phyloP scores from a whole-genome alignment of 371 early-diverging fungal genomes.

The Haplosporangium sp. region DNA sequence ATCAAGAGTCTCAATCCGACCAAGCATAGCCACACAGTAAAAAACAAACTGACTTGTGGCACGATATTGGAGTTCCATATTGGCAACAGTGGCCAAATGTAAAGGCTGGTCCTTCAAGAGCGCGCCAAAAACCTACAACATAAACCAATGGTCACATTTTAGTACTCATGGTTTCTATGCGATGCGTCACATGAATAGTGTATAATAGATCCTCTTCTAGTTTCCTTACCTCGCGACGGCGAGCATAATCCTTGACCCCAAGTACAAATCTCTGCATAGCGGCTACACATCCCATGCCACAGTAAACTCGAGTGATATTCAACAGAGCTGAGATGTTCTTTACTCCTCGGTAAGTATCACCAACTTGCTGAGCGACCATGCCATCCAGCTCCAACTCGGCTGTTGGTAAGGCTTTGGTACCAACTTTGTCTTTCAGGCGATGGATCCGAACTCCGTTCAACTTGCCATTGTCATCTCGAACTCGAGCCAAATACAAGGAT shows the following conservation, averaged over 20 bases:
- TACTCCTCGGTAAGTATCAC: slow-evolving; percentile 67
- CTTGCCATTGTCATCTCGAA: slow-evolving; percentile 65
- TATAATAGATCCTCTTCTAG: background rate
- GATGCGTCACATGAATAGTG: background rate
- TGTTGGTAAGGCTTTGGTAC: slow-evolving; percentile 78
- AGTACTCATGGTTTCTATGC: too few species aligned
- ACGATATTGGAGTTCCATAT: slow-evolving; percentile 65
- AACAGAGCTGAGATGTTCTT: slow-evolving; percentile 71
- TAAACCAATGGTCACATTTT: too few species aligned
- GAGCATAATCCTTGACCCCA: slow-evolving; percentile 71
- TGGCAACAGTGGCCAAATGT: slow-evolving; percentile 68
- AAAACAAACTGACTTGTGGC: slow-evolving; percentile 67
- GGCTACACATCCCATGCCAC: slow-evolving; percentile 63
- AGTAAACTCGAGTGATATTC: slow-evolving; percentile 76
- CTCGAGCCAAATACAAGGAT: slow-evolving; percentile 69
- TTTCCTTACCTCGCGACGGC: slow-evolving; percentile 59
- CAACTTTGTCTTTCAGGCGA: slow-evolving; percentile 75
- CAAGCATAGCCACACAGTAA: slow-evolving; percentile 67
- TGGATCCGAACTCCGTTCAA: slow-evolving; percentile 73
- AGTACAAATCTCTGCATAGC: slow-evolving; percentile 63
- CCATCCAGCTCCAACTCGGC: slow-evolving; percentile 73
- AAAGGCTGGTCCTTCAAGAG: slow-evolving; percentile 65
- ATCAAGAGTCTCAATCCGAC: slow-evolving; percentile 61
- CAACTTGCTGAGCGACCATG: slow-evolving; percentile 70
- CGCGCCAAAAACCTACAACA: slow-evolving; percentile 50